Base-by-base conservation (phyloP, 306 rosid species). In the Acacia acuminata region DNA sequence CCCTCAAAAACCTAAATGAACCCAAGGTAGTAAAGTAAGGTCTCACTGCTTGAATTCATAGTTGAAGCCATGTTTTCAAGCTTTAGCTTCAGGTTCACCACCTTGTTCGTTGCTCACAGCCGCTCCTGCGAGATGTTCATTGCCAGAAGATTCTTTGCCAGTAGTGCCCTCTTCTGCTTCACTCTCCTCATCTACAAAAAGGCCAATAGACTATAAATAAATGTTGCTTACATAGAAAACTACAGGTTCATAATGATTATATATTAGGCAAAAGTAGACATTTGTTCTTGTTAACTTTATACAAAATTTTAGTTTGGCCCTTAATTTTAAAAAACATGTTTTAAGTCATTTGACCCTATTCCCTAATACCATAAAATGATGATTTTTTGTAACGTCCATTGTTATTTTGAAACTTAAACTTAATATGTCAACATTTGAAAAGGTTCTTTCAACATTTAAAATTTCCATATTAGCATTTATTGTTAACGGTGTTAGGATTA, bases 111-210 rank as follows among this genome's bases (percentile, higher is more conserved):
- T 4, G 38, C 72, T 48, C n/a, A 7, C 58, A 0, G 81, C 32
- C 73, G 77, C 85, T 73, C 81, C 74, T 16, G 67, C 11, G 70
- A 20, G 72, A 30, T 56, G 50, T 64, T 83, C 87, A 38, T 56
- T 73, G 36, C 80, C 78, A 77, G 70, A 56, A 51, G 89, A 76
- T 79, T 72, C 82, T 83, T 73, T 51, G 4, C 56, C 85, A 5
- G 80, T 10, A 20, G 30, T 36, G 75, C 48, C 83, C 1, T 86
- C 87, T 67, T 86, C 89, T 17, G 76, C 13, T 30, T 83, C 85
- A 77, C 83, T 86, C 71, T 83, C 89, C 13, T 86, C 81, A 45
- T 86, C 89, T 86, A 79, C 34, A 53, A 50, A 47, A 51, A 42
- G 53, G 40, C 36, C 69, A 70, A 70, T 7, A 76, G 32, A 79